These are phyloP conservation scores for Rhytidiadelphus loreus DNA, from an alignment of 225 moss, liverwort and hornwort species.

Conservation along the genomic window DNA sequence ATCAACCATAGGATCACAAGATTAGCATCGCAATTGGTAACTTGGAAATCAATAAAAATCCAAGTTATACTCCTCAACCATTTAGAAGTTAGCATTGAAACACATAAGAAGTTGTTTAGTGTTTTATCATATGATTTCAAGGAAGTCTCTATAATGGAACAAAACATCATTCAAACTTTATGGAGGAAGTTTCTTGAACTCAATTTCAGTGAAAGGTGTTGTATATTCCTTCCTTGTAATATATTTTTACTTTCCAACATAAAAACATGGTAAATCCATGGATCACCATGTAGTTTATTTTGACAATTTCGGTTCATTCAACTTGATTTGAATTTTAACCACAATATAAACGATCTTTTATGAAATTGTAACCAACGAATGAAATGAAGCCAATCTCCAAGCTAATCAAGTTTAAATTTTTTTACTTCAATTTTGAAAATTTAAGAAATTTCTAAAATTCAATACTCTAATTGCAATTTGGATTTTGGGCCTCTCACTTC, in stretches of 20 bases:
- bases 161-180: background rate
- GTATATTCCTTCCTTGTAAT: background rate
- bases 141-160: no score
- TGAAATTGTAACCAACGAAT: background rate
- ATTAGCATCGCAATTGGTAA: background rate
- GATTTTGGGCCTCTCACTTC: background rate
- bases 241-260: background rate
- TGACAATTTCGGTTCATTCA: background rate
- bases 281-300: background rate
- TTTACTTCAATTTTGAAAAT: background rate
- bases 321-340: background rate
- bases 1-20: background rate
- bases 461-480: background rate
- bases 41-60: background rate
- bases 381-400: background rate
- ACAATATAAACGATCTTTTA: background rate
- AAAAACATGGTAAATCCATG: background rate
- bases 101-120: background rate
- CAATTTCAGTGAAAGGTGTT: background rate
- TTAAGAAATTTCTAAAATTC: no score
- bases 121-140: background rate
- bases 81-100: background rate
- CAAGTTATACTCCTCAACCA: background rate
- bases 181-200: fast-evolving
- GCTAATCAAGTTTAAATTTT: background rate